Conservation (phyloP, 129 eudicot genomes). For the Rutidosis leptorrhynchoides region DNA sequence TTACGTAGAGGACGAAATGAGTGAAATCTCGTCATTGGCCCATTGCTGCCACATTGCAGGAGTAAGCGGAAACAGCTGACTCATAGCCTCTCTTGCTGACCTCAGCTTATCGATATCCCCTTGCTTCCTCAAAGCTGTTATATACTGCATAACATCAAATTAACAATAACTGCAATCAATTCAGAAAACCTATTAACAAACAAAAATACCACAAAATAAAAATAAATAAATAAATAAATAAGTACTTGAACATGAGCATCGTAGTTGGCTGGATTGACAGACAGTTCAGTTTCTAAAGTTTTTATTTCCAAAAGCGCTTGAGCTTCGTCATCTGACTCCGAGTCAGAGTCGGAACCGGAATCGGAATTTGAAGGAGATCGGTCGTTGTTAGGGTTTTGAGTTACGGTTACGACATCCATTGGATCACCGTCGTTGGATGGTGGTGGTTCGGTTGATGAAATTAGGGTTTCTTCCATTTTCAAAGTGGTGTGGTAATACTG, state of each 20-base stretch:
- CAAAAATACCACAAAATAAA: neutral
- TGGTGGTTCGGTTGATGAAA: constrained; percentile 24
- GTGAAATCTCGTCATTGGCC: constrained; percentile 72
- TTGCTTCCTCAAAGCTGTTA: constrained; percentile 69
- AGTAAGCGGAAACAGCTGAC: constrained; percentile 61
- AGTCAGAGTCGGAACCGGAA: constrained; percentile 53
- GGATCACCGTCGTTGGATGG: constrained; percentile 23
- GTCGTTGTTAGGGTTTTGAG: constrained; percentile 35
- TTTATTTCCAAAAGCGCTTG: constrained; percentile 48
- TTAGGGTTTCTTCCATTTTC: constrained; percentile 53
- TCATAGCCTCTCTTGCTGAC: constrained; percentile 90
- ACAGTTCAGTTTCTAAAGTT: constrained; percentile 60
- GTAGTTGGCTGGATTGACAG: constrained; percentile 64
- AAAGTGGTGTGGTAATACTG: neutral
- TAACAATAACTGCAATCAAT: neutral
- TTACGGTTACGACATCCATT: constrained; percentile 22
- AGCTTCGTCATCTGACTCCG: constrained; percentile 73
- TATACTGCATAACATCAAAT: constrained; percentile 42
- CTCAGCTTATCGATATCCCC: constrained; percentile 85
- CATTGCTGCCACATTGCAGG: constrained; percentile 98
- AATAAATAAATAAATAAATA: too few species aligned
- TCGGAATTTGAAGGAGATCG: constrained; percentile 33
- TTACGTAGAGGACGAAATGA: constrained; percentile 47
- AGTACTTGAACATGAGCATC: constrained; percentile 82
- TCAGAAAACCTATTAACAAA: neutral